Base-by-base conservation (phyloP, 2,329 filamentous ascomycete species). In the Penicillium sp. region DNA sequence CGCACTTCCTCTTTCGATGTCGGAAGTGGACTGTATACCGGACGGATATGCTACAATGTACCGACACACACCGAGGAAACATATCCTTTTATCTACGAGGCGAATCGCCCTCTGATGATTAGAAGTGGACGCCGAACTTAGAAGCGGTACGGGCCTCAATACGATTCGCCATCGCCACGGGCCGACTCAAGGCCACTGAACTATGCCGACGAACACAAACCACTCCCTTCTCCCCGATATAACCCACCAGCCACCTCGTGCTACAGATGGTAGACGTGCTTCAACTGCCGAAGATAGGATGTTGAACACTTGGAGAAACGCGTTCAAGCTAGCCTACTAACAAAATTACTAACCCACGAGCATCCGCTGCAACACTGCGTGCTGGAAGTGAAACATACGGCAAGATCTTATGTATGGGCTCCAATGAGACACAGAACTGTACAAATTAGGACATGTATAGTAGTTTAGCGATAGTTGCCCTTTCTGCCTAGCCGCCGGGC, bases 301-400 rank as follows among this genome's bases (percentile, higher is more conserved):
- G 57, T 65, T 68, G 58, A 69, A 69, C 58, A 68, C 64, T 69
- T 70, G 56, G 46, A 68, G 64, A 68, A 70, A 60, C 57, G 57
- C 58, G 64, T 70, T 68, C 58, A 68, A 69, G 65, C 59, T 31
- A 66, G 61, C 46, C 61, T 62, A 64, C 62, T 62, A 60, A 65
- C 57, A 47, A 58, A 63, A 53, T 51, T 60, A 64, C n/a, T n/a
- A n/a, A n/a, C n/a, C n/a, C n/a, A n/a, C n/a, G n/a, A n/a, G n/a
- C 45, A 59, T 52, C 55, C 44, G 28, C 51, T 58, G 54, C 50
- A 52, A 64, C 51, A 59, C 53, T 52, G 57, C 44, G 38, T 57
- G 45, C 52, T 58, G 28, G 52, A 53, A 47, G 60, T 39, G 55
- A 53, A 44, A 65, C 45, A 62, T 60, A 54, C 48, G 33, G 52